These are phyloP conservation scores for Blastocystis sp. DNA, from an alignment of 352 stramenopile species.

Conservation along the genomic window DNA sequence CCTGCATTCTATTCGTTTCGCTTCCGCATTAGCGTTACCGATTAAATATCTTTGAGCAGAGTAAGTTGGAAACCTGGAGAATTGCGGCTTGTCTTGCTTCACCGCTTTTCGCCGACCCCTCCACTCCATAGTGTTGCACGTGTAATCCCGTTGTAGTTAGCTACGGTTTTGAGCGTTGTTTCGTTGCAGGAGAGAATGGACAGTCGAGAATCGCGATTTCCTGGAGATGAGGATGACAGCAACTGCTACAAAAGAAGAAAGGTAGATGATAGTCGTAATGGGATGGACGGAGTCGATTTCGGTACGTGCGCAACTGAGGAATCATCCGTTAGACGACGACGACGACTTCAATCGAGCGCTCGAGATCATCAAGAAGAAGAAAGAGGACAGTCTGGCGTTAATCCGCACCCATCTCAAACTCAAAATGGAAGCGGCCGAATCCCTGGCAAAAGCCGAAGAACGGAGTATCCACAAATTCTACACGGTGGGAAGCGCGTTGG, in stretches of 20 bases:
- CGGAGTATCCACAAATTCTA: slow-evolving; percentile 46
- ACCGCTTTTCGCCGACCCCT: background rate
- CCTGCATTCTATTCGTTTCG: no score
- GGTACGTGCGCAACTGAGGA: background rate
- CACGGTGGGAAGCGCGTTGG: background rate
- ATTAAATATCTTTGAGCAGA: no score
- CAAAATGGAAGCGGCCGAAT: slow-evolving; percentile 20
- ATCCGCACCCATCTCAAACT: slow-evolving; percentile 39
- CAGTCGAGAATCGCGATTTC: background rate
- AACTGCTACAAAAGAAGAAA: slow-evolving; percentile 26
- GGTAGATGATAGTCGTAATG: background rate
- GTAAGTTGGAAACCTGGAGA: background rate
- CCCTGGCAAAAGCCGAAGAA: slow-evolving; percentile 25
- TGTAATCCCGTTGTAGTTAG: background rate
- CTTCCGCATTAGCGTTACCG: no score
- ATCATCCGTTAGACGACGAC: slow-evolving; percentile 14
- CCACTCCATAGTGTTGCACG: background rate
- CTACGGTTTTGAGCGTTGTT: background rate
- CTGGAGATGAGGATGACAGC: slow-evolving; percentile 11
- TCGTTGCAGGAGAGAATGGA: background rate
- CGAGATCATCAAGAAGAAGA: slow-evolving; percentile 35
- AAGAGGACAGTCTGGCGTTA: slow-evolving; percentile 11
- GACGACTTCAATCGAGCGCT: slow-evolving; percentile 47
- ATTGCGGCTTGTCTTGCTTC: background rate
- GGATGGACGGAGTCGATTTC: slow-evolving; percentile 4